Conservation (phyloP, 202 grass and related monocot species). For the Zizania palustris region DNA sequence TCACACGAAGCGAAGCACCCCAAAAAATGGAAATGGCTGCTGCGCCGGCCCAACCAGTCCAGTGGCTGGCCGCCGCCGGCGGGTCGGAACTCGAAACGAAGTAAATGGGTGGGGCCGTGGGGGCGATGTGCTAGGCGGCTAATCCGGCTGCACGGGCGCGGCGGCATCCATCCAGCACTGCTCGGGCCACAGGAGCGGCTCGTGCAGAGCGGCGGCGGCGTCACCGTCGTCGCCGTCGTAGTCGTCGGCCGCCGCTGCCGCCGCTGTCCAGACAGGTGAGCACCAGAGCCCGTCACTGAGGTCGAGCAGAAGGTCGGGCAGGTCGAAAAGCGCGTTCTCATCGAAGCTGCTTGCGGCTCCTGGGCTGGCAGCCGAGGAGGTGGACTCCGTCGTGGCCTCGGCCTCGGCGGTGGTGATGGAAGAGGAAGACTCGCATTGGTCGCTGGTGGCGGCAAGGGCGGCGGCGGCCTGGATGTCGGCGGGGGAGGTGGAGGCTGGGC, state of each 20-base stretch:
- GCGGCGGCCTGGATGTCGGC: constrained; percentile 67
- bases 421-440: constrained; percentile 33
- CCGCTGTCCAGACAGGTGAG: constrained; percentile 44
- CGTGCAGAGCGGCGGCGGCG: constrained; percentile 28
- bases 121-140: too few relatives aligned
- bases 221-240: constrained; percentile 24
- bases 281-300: constrained; percentile 58
- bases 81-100: neutral
- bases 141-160: constrained; percentile 20
- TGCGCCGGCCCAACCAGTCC: constrained; percentile 6
- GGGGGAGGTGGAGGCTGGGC: constrained; percentile 44
- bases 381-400: constrained; percentile 41
- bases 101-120: too few relatives aligned
- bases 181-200: constrained; percentile 50
- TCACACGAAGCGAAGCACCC: constrained; percentile 23
- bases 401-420: neutral
- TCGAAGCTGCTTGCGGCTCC: constrained; percentile 25
- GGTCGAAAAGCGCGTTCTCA: constrained; percentile 53
- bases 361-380: constrained; percentile 26
- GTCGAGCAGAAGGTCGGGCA: constrained; percentile 60
- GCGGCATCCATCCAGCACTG: constrained; percentile 39
- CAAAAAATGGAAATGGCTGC: neutral
- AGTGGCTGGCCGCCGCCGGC: constrained; percentile 7
- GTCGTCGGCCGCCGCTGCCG: constrained; percentile 9
- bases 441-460: constrained; percentile 16